phyloP scores from a whole-genome alignment of 2,329 filamentous ascomycete genomes.

The Aspergillus sp. region DNA sequence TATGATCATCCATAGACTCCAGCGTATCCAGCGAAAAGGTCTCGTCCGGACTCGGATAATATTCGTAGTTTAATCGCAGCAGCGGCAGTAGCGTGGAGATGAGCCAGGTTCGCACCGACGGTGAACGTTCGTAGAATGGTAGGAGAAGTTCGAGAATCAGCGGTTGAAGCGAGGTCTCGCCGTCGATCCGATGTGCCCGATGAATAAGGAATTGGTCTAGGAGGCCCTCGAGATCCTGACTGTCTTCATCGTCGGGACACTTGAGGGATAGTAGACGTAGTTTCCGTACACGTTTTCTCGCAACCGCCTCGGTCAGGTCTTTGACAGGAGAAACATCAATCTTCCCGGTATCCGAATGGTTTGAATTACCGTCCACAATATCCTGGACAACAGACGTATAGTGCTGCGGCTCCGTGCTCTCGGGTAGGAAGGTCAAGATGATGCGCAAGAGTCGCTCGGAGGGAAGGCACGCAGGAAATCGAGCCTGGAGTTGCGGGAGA shows the following conservation, averaged over 20 bases:
- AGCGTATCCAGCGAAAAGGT: conserved; percentile 51
- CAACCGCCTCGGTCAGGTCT: conserved; percentile 49
- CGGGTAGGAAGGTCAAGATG: conserved; percentile 62
- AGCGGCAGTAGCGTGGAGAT: conserved; percentile 60
- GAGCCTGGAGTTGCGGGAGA: conserved; percentile 52
- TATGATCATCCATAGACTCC: conserved; percentile 51
- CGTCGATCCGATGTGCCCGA: conserved; percentile 59
- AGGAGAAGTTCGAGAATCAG: conserved; percentile 56
- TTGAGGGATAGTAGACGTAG: conserved; percentile 52
- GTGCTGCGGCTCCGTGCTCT: conserved; percentile 52
- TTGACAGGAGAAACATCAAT: conserved; percentile 50
- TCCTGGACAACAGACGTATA: conserved; percentile 52
- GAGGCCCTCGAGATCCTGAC: conserved; percentile 46
- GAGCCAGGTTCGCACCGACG: conserved; percentile 58
- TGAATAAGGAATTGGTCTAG: conserved; percentile 60
- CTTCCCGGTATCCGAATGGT: conserved; percentile 26
- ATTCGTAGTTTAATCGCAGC: conserved; percentile 61
- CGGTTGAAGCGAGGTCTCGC: conserved; percentile 57
- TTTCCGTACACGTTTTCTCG: conserved; percentile 53
- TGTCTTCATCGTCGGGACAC: conserved; percentile 45
- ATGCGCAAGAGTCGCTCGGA: conserved; percentile 58
- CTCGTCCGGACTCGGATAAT: conserved; percentile 54
- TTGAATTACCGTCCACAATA: conserved; percentile 39
- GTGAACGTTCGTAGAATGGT: conserved; percentile 56
- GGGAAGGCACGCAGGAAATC: conserved; percentile 48